Conservation (phyloP, 2,329 filamentous ascomycete genomes). For the Cladorrhinum sp. region DNA sequence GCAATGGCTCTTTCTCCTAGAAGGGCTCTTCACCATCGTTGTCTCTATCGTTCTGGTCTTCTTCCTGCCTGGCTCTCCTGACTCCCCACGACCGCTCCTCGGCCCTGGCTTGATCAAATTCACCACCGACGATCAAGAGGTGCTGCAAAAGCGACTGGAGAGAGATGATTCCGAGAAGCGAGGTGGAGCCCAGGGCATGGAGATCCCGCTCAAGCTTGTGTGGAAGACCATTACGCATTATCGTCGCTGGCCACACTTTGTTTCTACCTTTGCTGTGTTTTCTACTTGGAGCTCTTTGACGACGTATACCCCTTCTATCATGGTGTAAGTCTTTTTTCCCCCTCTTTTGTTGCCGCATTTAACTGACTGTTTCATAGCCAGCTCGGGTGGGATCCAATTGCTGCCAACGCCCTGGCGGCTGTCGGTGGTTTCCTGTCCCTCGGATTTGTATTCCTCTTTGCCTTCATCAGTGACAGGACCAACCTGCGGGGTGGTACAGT, state of each 20-base stretch:
- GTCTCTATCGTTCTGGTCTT: slow-evolving; percentile 40
- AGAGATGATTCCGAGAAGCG: slow-evolving; percentile 31
- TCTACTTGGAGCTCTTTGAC: slow-evolving; percentile 52
- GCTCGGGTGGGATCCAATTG: slow-evolving; percentile 32
- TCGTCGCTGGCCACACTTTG: slow-evolving; percentile 47
- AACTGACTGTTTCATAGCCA: background rate
- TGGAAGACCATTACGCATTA: slow-evolving; percentile 44
- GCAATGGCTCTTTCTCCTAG: slow-evolving; percentile 51
- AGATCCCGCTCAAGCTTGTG: slow-evolving; percentile 39
- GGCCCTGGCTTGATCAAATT: slow-evolving; percentile 40
- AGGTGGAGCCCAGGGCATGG: slow-evolving; percentile 34
- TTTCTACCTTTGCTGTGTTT: slow-evolving; percentile 50
- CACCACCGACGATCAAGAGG: slow-evolving; percentile 32
- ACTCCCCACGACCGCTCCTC: slow-evolving; percentile 38
- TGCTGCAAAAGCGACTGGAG: slow-evolving; percentile 37
- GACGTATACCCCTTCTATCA: slow-evolving; percentile 49
- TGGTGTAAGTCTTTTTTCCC: slow-evolving; percentile 30
- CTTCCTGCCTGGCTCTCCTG: slow-evolving; percentile 43
- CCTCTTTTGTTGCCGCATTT: background rate
- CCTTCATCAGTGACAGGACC: slow-evolving; percentile 46
- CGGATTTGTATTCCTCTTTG: slow-evolving; percentile 46
- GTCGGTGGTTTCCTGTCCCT: slow-evolving; percentile 44
- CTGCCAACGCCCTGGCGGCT: slow-evolving; percentile 47
- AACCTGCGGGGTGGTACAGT: slow-evolving; percentile 39
- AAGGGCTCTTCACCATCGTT: slow-evolving; percentile 43